A percentile compares a stretch with the other conserved stretches of the same genome.
Evolutionary conservation across 371 early-diverging fungal genomes (phyloP).

Genomic region (Batkoa obscura): DNA sequence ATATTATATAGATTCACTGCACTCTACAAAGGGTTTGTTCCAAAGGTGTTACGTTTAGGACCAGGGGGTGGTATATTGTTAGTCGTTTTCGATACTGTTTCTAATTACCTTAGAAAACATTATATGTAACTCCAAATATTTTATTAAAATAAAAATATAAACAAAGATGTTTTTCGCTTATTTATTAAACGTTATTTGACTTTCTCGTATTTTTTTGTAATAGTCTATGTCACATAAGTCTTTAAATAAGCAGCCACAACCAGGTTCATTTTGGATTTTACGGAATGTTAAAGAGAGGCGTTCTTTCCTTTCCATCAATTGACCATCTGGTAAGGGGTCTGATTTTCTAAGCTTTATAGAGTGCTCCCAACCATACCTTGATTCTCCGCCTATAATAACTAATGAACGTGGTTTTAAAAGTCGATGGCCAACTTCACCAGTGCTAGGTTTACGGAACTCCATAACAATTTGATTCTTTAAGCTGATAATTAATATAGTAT

Average conservation of each 20-base stretch:
- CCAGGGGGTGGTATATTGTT: slow-evolving; percentile 83
- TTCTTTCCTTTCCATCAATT: slow-evolving; percentile 7
- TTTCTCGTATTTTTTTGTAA: too few relatives aligned
- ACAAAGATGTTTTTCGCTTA: too few relatives aligned
- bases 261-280: not conserved
- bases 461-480: slow-evolving; percentile 8
- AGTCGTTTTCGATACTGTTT: slow-evolving; percentile 84
- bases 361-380: slow-evolving; percentile 11
- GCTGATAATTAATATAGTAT: slow-evolving; percentile 7
- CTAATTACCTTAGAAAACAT: slow-evolving; percentile 63
- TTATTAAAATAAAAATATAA: too few relatives aligned
- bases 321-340: slow-evolving; percentile 9
- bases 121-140: not conserved
- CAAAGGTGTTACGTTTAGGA: slow-evolving; percentile 92
- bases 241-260: slow-evolving; percentile 9
- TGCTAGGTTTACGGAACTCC: slow-evolving; percentile 8
- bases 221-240: slow-evolving; percentile 7
- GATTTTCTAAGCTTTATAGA: slow-evolving; percentile 8
- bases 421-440: not conserved
- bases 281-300: slow-evolving; percentile 11
- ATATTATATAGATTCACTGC: slow-evolving; percentile 35
- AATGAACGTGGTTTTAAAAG: slow-evolving; percentile 9
- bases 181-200: too few relatives aligned
- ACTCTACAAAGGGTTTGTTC: slow-evolving; percentile 89
- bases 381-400: slow-evolving; percentile 6